phyloP scores from a whole-genome alignment of 2,329 filamentous ascomycete species.

The Hymenoscyphus fraxineus region DNA sequence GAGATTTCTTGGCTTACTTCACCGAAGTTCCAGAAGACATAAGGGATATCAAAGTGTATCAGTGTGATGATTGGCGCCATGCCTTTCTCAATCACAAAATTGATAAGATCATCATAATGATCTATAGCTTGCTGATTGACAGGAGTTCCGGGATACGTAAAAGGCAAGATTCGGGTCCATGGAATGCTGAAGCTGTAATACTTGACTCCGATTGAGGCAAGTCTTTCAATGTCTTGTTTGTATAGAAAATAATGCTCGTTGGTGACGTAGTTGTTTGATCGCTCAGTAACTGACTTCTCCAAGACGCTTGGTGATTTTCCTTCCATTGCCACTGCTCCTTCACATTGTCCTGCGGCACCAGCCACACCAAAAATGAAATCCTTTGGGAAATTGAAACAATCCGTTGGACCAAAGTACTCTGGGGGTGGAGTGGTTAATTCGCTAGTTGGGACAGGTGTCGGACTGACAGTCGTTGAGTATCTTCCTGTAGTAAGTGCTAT shows the following conservation, averaged over 20 bases:
- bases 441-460: neutral
- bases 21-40: neutral
- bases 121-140: neutral
- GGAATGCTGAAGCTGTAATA: neutral
- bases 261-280: neutral
- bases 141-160: neutral
- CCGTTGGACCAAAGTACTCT: neutral
- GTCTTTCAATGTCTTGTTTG: neutral
- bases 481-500: neutral
- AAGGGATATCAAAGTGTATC: neutral
- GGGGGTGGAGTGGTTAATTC: neutral
- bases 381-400: neutral
- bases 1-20: neutral
- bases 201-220: neutral
- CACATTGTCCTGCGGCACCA: neutral
- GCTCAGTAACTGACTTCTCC: neutral
- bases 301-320: neutral
- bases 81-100: neutral
- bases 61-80: neutral
- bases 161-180: neutral
- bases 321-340: neutral
- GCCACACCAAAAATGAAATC: neutral
- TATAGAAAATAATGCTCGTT: neutral
- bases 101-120: neutral
- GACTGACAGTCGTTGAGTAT: neutral